These are phyloP conservation scores for Spinacia oleracea DNA, from an alignment of 179 eudicot genomes.

Conservation along the genomic window DNA sequence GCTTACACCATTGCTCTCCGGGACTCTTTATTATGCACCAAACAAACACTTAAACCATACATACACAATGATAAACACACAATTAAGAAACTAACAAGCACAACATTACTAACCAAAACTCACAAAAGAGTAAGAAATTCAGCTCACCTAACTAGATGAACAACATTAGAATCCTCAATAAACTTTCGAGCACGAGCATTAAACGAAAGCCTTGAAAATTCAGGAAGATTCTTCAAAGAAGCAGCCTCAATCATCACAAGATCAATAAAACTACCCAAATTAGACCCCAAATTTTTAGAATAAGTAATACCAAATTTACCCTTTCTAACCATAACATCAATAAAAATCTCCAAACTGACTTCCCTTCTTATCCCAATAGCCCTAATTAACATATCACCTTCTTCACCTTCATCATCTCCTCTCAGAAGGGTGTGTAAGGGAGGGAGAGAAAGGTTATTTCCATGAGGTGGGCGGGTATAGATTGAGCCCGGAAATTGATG, in stretches of 20 bases:
- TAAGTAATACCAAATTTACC: slow-evolving; percentile 92
- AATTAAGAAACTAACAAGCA: neutral
- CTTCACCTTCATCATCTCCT: slow-evolving; percentile 42
- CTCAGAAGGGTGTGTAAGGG: slow-evolving; percentile 38
- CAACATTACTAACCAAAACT: neutral
- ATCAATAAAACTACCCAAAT: slow-evolving; percentile 56
- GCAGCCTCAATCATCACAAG: slow-evolving; percentile 81
- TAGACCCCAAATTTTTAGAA: slow-evolving; percentile 51
- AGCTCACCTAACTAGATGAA: slow-evolving; percentile 68
- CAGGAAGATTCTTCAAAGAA: slow-evolving; percentile 56
- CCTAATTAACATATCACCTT: slow-evolving; percentile 53
- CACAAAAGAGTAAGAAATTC: neutral
- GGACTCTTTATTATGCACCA: neutral
- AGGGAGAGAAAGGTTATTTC: slow-evolving; percentile 41
- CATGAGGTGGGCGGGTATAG: slow-evolving; percentile 39
- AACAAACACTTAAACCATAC: neutral
- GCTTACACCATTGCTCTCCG: neutral
- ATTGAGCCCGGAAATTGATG: slow-evolving; percentile 89
- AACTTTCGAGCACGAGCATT: slow-evolving; percentile 68
- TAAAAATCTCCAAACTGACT: slow-evolving; percentile 62
- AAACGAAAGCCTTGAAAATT: slow-evolving; percentile 51
- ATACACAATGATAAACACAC: neutral
- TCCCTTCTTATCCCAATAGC: slow-evolving; percentile 81
- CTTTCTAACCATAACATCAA: slow-evolving; percentile 58
- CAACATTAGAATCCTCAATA: slow-evolving; percentile 60